phyloP scores from a whole-genome alignment of 306 rosid species.

The Malus sieversii region DNA sequence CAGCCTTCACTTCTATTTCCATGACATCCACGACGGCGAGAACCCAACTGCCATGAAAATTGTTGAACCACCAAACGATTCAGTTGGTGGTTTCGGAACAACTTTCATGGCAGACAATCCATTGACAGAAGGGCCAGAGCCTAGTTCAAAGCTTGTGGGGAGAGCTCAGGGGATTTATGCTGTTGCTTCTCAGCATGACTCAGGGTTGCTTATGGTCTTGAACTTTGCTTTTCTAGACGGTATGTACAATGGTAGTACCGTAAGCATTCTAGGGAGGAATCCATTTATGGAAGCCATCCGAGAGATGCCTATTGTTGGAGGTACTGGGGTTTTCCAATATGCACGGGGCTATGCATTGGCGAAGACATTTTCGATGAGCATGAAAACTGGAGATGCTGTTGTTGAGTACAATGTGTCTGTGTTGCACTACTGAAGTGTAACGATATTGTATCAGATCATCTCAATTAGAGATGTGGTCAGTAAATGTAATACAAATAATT shows the following conservation, averaged over 20 bases:
- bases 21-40: constrained; percentile 25
- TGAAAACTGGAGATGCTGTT: constrained; percentile 23
- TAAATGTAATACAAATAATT: neutral
- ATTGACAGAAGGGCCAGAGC: constrained; percentile 19
- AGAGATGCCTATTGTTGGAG: constrained; percentile 37
- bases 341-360: constrained; percentile 35
- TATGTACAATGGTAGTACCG: constrained; percentile 20
- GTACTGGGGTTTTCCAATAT: constrained; percentile 25
- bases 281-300: constrained; percentile 4
- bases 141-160: constrained; percentile 26
- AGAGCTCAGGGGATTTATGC: constrained; percentile 38
- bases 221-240: constrained; percentile 28
- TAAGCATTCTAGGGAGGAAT: constrained; percentile 34
- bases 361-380: constrained; percentile 5
- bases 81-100: constrained; percentile 16
- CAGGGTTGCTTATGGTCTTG: constrained; percentile 27
- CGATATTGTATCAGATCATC: neutral
- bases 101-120: constrained; percentile 19
- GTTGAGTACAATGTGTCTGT: constrained; percentile 35
- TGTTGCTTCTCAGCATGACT: constrained; percentile 30
- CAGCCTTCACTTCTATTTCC: constrained; percentile 43
- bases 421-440: neutral
- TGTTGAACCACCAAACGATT: neutral
- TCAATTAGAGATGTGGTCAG: neutral
- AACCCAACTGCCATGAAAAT: constrained; percentile 26